Percentiles rank a stretch among this genome's conserved stretches.
phyloP scores from a whole-genome alignment of 2,329 filamentous ascomycete species.

The Talaromyces albobiverticillius region DNA sequence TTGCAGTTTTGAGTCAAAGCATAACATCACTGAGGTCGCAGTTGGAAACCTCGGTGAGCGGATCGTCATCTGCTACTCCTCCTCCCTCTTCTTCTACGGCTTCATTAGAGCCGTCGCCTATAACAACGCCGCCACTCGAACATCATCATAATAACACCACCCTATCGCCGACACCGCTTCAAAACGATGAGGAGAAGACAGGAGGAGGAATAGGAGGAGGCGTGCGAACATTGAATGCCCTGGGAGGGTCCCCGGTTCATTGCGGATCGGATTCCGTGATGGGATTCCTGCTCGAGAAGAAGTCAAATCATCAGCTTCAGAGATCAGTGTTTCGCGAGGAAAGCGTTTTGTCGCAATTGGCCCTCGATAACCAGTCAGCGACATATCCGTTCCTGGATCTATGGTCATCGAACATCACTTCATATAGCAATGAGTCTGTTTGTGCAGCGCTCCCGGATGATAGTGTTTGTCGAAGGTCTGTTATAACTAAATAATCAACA shows the following conservation, averaged over 20 bases:
- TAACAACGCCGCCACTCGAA: background rate
- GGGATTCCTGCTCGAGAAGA: slow-evolving; percentile 56
- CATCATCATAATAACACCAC: slow-evolving; percentile 22
- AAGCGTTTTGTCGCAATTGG: slow-evolving; percentile 60
- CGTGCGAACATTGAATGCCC: slow-evolving; percentile 58
- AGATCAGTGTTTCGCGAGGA: slow-evolving; percentile 51
- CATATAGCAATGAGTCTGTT: slow-evolving; percentile 56
- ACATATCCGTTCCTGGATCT: slow-evolving; percentile 65
- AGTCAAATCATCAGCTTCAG: slow-evolving; percentile 42
- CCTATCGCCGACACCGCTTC: slow-evolving; percentile 19
- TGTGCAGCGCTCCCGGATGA: slow-evolving; percentile 59
- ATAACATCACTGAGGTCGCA: slow-evolving; percentile 37
- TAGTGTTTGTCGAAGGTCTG: slow-evolving; percentile 48
- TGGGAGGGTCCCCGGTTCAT: slow-evolving; percentile 60
- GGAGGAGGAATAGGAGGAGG: no score
- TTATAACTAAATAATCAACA: no score
- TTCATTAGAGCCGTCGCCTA: slow-evolving; percentile 18
- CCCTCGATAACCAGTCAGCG: slow-evolving; percentile 61
- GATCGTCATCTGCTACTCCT: no score
- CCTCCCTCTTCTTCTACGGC: no score
- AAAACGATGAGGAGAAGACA: slow-evolving; percentile 5
- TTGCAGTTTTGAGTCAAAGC: slow-evolving; percentile 42
- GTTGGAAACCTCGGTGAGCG: slow-evolving; percentile 30
- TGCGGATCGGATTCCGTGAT: slow-evolving; percentile 61
- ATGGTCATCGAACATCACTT: slow-evolving; percentile 60